Conservation (phyloP, 2,329 filamentous ascomycete species). For the Phoma herbarum region DNA sequence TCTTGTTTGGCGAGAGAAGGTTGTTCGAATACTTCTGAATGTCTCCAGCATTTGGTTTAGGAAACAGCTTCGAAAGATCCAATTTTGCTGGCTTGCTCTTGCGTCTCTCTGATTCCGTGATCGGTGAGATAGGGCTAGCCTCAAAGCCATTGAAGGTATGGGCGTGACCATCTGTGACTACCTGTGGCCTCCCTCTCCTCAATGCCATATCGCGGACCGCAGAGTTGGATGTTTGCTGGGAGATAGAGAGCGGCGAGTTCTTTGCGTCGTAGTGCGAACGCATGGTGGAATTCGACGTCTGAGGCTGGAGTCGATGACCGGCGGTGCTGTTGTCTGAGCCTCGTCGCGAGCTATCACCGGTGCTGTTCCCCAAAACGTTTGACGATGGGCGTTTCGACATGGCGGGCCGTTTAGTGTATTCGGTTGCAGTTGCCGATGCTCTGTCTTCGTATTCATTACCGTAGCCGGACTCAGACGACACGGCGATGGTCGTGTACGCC, state of each 20-base stretch:
- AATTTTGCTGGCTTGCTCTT: conserved; percentile 51
- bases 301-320: conserved; percentile 40
- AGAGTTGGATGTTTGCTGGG: conserved; percentile 57
- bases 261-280: conserved; percentile 56
- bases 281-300: conserved; percentile 52
- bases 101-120: conserved; percentile 34
- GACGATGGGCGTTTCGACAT: conserved; percentile 48
- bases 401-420: conserved; percentile 32
- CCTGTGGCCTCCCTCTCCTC: conserved; percentile 49
- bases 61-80: conserved; percentile 56
- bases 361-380: conserved; percentile 41
- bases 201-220: conserved; percentile 55
- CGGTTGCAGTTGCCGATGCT: conserved; percentile 31
- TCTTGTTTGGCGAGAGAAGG: conserved; percentile 51
- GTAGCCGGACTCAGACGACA: conserved; percentile 42
- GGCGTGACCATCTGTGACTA: conserved; percentile 27
- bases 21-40: conserved; percentile 24
- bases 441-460: conserved; percentile 38
- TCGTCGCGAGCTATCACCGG: conserved; percentile 33
- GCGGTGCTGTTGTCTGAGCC: conserved; percentile 43
- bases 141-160: conserved; percentile 22
- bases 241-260: conserved; percentile 52
- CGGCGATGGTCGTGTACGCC: conserved; percentile 44
- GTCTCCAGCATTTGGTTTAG: conserved; percentile 43
- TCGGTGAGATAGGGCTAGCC: conserved; percentile 34